Base-by-base conservation (phyloP, 2,329 filamentous ascomycete genomes). In the Helotiales sp. region DNA sequence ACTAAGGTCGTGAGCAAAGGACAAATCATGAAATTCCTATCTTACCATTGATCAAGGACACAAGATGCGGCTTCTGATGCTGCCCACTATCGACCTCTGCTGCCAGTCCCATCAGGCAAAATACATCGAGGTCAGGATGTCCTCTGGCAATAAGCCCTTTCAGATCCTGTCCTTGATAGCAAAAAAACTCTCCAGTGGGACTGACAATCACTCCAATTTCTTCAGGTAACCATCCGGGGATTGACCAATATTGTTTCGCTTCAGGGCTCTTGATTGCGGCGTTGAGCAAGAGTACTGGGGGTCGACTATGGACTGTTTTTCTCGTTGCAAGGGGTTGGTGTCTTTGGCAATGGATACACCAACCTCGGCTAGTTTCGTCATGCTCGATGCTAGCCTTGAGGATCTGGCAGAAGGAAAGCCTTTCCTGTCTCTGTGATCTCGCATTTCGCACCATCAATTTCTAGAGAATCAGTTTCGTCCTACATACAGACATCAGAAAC, bases 121-220 rank as follows among this genome's bases (percentile, higher is more conserved):
- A 99, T 0, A 98, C 88, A 12, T 87, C 85, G 49, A 98, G 89
- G 51, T 89, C 87, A 58, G 93, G 89, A 6, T 88, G 87, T 22
- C 89, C 90, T 30, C 89, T 84, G 68, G 93, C 88, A 22, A 96
- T 75, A 66, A 95, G 90, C 48, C 90, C 75, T 70, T 88, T 88
- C 63, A 99, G 75, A 67, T 98, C 93, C 53, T 96, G 88, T 2
- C 95, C 93, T 73, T 99, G 93, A 63, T 92, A 98, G 73, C 93
- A 97, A 73, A 91, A 93, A 70, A 98, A 90, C 69, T 96, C 90
- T n/a, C 91, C 91, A 67, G 90, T 85, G 59, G 90, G 85, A 59
- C 96, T 90, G 57, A 96, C 85, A 57, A 96, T 90, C 68, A 99
- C 85, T 34, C 95, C 95, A 67, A 99, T 93, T 71, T 98, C 92